These are phyloP conservation scores for Cystofilobasidium bisporidii DNA, from an alignment of 768 basidiomycete species.

Conservation along the genomic window DNA sequence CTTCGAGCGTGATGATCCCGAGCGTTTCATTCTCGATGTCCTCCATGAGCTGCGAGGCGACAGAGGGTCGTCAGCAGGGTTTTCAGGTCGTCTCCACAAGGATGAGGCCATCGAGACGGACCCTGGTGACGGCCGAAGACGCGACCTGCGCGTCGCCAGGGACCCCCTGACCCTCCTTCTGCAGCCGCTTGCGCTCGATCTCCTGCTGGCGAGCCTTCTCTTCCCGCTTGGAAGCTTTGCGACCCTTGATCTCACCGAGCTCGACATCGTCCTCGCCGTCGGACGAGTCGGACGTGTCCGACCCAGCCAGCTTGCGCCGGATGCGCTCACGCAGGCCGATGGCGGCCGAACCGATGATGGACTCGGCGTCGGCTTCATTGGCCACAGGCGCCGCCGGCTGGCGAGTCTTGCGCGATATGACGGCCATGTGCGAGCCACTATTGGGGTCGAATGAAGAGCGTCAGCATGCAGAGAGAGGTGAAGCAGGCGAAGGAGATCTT, in stretches of 20 bases:
- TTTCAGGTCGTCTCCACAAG: too few relatives aligned
- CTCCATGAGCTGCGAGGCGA: constrained; percentile 57
- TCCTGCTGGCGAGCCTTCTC: constrained; percentile 32
- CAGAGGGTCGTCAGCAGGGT: not conserved
- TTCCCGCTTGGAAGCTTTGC: constrained; percentile 31
- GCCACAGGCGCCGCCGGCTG: constrained; percentile 40
- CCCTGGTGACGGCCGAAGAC: constrained; percentile 58
- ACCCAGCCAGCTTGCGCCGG: constrained; percentile 47
- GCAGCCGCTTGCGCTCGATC: constrained; percentile 22
- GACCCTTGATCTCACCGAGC: constrained; percentile 32
- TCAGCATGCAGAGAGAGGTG: not conserved
- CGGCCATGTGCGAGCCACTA: constrained; percentile 77
- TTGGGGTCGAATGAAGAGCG: not conserved
- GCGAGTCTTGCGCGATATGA: constrained; percentile 58
- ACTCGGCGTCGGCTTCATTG: constrained; percentile 36
- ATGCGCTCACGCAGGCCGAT: constrained; percentile 68
- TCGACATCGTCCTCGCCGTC: constrained; percentile 28
- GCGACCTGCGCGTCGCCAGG: constrained; percentile 26
- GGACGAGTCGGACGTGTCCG: constrained; percentile 21
- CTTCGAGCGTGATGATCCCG: constrained; percentile 87
- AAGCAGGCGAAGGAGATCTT: too few relatives aligned
- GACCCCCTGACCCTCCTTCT: constrained; percentile 28
- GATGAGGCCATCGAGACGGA: constrained; percentile 35
- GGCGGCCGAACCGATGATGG: constrained; percentile 69
- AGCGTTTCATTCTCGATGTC: constrained; percentile 75